Conservation (phyloP, 306 rosid genomes). For the Pyrus betulifolia region DNA sequence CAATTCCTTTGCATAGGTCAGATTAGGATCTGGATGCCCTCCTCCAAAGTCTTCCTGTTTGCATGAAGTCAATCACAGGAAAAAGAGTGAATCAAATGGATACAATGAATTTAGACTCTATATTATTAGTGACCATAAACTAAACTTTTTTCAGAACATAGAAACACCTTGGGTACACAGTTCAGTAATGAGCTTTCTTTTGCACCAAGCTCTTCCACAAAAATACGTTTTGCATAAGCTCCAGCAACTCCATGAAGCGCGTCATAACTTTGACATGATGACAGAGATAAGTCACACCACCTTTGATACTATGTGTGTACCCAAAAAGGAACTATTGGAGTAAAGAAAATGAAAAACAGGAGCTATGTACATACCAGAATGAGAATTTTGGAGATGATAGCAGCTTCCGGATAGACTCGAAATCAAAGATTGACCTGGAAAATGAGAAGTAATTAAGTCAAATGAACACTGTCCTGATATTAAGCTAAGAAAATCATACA, state of each 20-base stretch:
- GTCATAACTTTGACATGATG: constrained; percentile 51
- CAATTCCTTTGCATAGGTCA: constrained; percentile 97
- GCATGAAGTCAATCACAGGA: constrained; percentile 5
- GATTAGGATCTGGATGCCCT: constrained; percentile 98
- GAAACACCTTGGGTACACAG: constrained; percentile 83
- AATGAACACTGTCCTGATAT: background rate
- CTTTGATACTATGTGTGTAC: background rate
- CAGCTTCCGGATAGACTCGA: constrained; percentile 62
- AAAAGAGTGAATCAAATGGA: background rate
- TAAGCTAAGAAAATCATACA: background rate
- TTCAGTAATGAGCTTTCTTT: constrained; percentile 83
- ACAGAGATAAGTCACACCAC: constrained; percentile 4
- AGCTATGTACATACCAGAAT: constrained; percentile 60
- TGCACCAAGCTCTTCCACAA: constrained; percentile 98
- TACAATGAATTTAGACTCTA: background rate
- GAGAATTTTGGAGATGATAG: constrained; percentile 76
- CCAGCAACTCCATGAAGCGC: constrained; percentile 94
- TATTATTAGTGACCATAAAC: background rate
- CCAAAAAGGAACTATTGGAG: background rate
- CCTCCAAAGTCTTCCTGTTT: constrained; percentile 98
- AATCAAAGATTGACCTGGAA: constrained; percentile 91
- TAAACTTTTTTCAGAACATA: background rate
- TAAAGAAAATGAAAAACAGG: constrained; percentile 8
- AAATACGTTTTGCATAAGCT: constrained; percentile 87
- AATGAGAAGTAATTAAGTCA: constrained; percentile 1